A percentile compares a stretch with the other conserved stretches of the same genome.
Conservation (phyloP, 2,329 filamentous ascomycete genomes). For the Fusarium oligoseptatum region DNA sequence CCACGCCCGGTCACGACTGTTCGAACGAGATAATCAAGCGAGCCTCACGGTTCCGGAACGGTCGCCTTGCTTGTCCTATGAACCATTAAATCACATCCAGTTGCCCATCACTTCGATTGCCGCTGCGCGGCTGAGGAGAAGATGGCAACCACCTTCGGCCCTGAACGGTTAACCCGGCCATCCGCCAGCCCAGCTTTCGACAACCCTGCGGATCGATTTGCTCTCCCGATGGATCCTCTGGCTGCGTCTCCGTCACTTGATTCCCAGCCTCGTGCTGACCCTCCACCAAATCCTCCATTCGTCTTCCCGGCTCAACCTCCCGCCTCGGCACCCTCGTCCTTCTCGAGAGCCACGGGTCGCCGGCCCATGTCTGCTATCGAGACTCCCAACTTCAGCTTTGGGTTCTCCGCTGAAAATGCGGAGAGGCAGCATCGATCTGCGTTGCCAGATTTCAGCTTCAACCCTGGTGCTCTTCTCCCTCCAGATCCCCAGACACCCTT, state of each 20-base stretch:
- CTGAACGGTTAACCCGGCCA: conserved; percentile 52
- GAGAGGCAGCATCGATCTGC: conserved; percentile 50
- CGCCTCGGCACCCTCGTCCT: conserved; percentile 61
- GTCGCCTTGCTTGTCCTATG: conserved; percentile 53
- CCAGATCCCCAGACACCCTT: conserved; percentile 51
- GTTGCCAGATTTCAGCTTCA: conserved; percentile 69
- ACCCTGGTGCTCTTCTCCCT: conserved; percentile 64
- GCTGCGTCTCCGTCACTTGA: conserved; percentile 32
- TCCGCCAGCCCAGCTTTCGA: conserved; percentile 45
- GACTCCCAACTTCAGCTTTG: conserved; percentile 52
- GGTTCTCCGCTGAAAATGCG: conserved; percentile 47
- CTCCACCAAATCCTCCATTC: conserved; percentile 74
- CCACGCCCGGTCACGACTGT: conserved; percentile 9
- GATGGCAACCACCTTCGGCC: conserved; percentile 59
- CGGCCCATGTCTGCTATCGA: conserved; percentile 68
- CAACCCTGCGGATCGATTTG: conserved; percentile 43
- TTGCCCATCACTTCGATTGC: conserved; percentile 60
- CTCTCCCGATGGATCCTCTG: conserved; percentile 36
- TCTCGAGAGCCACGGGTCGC: conserved; percentile 62
- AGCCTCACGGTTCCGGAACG: conserved; percentile 17
- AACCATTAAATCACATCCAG: conserved; percentile 51
- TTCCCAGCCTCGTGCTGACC: conserved; percentile 42
- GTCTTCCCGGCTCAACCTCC: conserved; percentile 69
- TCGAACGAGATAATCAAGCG: conserved; percentile 22
- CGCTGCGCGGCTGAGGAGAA: conserved; percentile 62